Base-by-base conservation (phyloP, 768 basidiomycete genomes). In the Rhodocollybia butyracea region DNA sequence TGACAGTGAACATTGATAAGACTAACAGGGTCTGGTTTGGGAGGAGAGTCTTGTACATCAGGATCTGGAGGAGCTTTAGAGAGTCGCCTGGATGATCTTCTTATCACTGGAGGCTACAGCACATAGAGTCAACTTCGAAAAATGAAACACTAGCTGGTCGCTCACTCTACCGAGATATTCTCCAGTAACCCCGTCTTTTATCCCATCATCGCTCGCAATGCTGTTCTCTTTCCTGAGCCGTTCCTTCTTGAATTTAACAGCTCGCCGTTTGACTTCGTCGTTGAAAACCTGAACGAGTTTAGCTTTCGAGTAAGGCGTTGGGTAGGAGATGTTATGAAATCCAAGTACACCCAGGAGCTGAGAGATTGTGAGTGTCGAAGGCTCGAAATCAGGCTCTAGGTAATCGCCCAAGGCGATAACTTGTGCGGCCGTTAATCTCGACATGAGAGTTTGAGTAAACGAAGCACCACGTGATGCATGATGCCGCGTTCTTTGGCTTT, bases 121-220 rank as follows among this genome's bases (percentile, higher is more conserved):
- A n/a, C n/a, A n/a, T n/a, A 13, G 19, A 21, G 41, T 41, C 40
- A 41, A 54, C 13, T 19, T n/a, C 3, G 26, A 27, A 40, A 10
- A 40, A 17, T 36, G 36, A 24, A 21, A 29, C 53, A 38, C 43
- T 55, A 51, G 47, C 13, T 40, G 29, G 39, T 17, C 5, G 60
- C 67, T 46, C 51, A 83, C 85, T 74, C 72, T 76, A 61, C 69
- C 75, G 57, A 93, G 68, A 32, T 80, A 85, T 65, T 78, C 69
- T n/a, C 91, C 91, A 6, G 91, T 92, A n/a, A 84, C 59, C 21
- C 91, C 91, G 67, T 94, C 89, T 36, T 75, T 83, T 51, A 94
- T 93, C 4, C 91, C 91, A 54, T 90, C 85, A 57, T 89, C 88
- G 63, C 89, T 92, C 5, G 92, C 84, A 48, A 78, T 68, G 59